Base-by-base conservation (phyloP, 495 filamentous ascomycete genomes). In the Talaromyces borbonicus region DNA sequence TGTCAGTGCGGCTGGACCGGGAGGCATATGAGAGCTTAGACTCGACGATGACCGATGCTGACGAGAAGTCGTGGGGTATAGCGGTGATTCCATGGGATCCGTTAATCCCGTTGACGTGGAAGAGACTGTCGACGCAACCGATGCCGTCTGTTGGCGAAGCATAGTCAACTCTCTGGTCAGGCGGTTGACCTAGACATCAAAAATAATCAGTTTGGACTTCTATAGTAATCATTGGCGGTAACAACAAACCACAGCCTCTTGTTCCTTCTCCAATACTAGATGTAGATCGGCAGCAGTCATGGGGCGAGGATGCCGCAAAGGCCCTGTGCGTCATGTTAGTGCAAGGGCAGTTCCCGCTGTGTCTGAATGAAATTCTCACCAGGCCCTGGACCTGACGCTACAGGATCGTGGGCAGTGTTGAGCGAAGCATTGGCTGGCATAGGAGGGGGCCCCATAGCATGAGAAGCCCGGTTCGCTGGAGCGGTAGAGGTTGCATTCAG, bases 281-380 rank as follows among this genome's bases (percentile, higher is more conserved):
- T 95, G 87, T 30, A 96, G 68, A 57, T 95, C 90, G 1, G 85
- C 85, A 8, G 87, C 81, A 0, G 90, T 94, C 49, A 94, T 61
- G 0, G 88, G 90, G 38, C 85, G 75, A 0, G 89, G 87, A 52
- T 90, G 88, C 53, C 90, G 79, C 51, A 88, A 47, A 49, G 77
- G 87, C 15, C 74, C 87, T 62, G 41, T 37, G 51, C 26, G 4
- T 38, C 26, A 36, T 29, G 16, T n/a, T n/a, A n/a, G n/a, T n/a
- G n/a, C n/a, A n/a, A n/a, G n/a, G n/a, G n/a, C n/a, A n/a, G n/a
- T n/a, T n/a, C n/a, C n/a, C n/a, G n/a, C n/a, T n/a, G n/a, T n/a
- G 29, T 31, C 35, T 18, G 43, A 25, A 18, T 18, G 15, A 33
- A 27, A 24, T 1, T 18, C 58, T 44, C 61, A 75, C 71, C 70